These are phyloP conservation scores for Achlya hypogyna DNA, from an alignment of 352 stramenopile genomes.

Conservation along the genomic window DNA sequence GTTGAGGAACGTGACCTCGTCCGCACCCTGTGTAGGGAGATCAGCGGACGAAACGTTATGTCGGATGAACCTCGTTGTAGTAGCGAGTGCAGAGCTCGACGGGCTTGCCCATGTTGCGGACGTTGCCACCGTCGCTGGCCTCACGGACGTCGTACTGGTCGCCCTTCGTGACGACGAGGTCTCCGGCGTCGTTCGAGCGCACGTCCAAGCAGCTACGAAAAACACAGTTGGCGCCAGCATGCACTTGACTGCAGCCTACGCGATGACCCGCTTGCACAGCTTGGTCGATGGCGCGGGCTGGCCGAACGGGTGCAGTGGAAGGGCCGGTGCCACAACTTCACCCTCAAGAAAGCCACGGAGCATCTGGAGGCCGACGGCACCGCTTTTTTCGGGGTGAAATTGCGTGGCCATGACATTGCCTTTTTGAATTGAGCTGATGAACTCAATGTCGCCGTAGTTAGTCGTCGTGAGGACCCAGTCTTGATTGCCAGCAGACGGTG, in stretches of 20 bases:
- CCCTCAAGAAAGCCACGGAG: slow-evolving; percentile 90
- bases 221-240: not conserved
- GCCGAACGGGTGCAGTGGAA: not conserved
- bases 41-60: not conserved
- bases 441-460: slow-evolving; percentile 90
- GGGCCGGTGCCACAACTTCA: slow-evolving; percentile 26
- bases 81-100: slow-evolving; percentile 92
- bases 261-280: slow-evolving; percentile 93
- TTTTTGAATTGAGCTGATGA: slow-evolving; percentile 89
- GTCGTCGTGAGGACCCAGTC: slow-evolving; percentile 93
- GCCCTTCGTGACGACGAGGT: slow-evolving; percentile 98
- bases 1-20: slow-evolving; percentile 98
- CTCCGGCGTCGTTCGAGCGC: slow-evolving; percentile 91
- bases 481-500: slow-evolving; percentile 59
- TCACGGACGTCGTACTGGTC: slow-evolving; percentile 99
- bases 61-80: slow-evolving; percentile 89
- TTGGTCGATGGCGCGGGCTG: slow-evolving; percentile 37
- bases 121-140: slow-evolving; percentile 58
- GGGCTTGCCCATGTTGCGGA: slow-evolving; percentile 97
- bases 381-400: slow-evolving; percentile 99
- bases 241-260: slow-evolving; percentile 31
- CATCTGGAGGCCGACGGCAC: slow-evolving; percentile 84
- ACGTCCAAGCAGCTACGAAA: slow-evolving; percentile 90
- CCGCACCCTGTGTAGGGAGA: too few species aligned
- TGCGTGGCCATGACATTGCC: slow-evolving; percentile 96